Base-by-base conservation (phyloP, 306 rosid species). In the Chamaecrista fasciculata region DNA sequence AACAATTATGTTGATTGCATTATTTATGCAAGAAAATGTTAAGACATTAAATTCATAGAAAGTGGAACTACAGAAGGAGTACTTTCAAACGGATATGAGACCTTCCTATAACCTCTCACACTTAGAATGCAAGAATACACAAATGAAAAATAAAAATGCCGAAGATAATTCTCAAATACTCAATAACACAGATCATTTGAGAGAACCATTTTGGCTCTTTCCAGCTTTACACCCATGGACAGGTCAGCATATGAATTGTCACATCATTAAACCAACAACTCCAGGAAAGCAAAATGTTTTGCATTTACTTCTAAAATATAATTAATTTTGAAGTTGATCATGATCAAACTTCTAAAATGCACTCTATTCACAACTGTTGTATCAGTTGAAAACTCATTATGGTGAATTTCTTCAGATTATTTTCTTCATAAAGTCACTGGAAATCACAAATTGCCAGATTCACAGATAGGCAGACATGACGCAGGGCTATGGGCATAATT, bases 371-470 rank as follows among this genome's bases (percentile, higher is more conserved):
- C 2, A 8, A 25, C 52, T 10, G 23, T 37, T 19, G n/a, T 28
- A 47, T 49, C 19, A 14, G 72, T 11, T 46, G 20, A 53, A 67
- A 48, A 14, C 23, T 74, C 29, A 24, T 40, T 23, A 44, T 34
- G 42, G 49, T 46, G 28, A 53, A 69, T 39, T 62, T 62, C 33
- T 12, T 40, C 9, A 24, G 18, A 15, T 6, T 0, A 3, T n/a
- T 8, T 19, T 2, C 15, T 40, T 16, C 18, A 70, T 10, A n/a
- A 61, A 11, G 51, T 18, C 64, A 66, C 8, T n/a, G 21, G 21
- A 46, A 76, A 47, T 29, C 23, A 72, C 25, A 70, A 20, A 72
- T 26, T 26, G n/a, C 26, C 39, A 67, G 37, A 28, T 52, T 55
- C 11, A 48, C n/a, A n/a, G n/a, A n/a, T n/a, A 31, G 16, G 18